Conservation (phyloP, 2,329 filamentous ascomycete genomes). For the Xylaria sp. region DNA sequence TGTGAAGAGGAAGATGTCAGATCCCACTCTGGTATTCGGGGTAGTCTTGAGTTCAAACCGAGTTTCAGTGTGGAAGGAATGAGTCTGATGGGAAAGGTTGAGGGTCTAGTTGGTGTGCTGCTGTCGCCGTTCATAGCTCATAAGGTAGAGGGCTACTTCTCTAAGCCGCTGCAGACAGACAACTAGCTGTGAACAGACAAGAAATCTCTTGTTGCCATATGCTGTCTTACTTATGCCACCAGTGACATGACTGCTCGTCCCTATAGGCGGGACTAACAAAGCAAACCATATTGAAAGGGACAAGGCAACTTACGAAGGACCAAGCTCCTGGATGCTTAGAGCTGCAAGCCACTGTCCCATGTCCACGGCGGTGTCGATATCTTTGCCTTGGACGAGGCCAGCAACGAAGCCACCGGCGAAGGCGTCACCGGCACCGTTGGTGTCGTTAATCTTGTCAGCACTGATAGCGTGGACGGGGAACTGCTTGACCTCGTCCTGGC, state of each 20-base stretch:
- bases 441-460: slow-evolving; percentile 84
- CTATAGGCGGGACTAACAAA: background rate
- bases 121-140: slow-evolving; percentile 8
- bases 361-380: slow-evolving; percentile 78
- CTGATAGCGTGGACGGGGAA: slow-evolving; percentile 83
- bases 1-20: slow-evolving; percentile 45
- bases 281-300: slow-evolving; percentile 3
- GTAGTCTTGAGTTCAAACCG: background rate
- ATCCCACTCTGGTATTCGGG: slow-evolving; percentile 7
- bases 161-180: slow-evolving; percentile 3
- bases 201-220: slow-evolving; percentile 6
- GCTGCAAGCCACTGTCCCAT: slow-evolving; percentile 97
- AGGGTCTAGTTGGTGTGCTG: background rate
- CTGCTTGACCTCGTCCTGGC: slow-evolving; percentile 72
- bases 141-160: background rate
- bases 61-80: slow-evolving; percentile 6
- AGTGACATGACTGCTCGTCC: background rate
- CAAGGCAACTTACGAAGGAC: slow-evolving; percentile 79
- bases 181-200: slow-evolving; percentile 13
- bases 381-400: slow-evolving; percentile 83
- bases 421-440: slow-evolving; percentile 94
- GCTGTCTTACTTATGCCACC: background rate
- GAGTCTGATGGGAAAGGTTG: slow-evolving; percentile 10
- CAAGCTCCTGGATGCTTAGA: slow-evolving; percentile 92
- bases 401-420: slow-evolving; percentile 95